phyloP scores from a whole-genome alignment of 192 early-diverging fungal genomes.

The Podila epicladia region DNA sequence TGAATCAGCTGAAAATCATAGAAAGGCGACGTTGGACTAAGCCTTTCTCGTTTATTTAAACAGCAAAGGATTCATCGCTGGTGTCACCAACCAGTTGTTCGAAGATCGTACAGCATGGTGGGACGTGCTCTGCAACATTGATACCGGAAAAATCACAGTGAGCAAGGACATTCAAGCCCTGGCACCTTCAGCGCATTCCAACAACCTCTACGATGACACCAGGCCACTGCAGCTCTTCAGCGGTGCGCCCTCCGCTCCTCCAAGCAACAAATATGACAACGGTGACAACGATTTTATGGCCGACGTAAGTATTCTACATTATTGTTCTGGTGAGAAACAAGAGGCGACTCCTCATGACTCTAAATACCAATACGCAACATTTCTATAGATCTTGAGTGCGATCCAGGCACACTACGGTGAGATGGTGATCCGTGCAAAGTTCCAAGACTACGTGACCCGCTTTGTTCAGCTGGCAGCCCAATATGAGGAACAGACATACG shows the following conservation, averaged over 20 bases:
- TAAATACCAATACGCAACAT: background rate
- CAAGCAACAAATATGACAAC: conserved; percentile 52
- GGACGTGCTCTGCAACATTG: conserved; percentile 97
- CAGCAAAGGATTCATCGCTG: conserved; percentile 92
- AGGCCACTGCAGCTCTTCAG: conserved; percentile 26
- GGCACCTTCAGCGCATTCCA: background rate
- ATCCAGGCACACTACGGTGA: conserved; percentile 90
- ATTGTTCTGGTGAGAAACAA: no score
- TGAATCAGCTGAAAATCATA: background rate
- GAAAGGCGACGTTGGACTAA: background rate
- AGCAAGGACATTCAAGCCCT: conserved; percentile 70
- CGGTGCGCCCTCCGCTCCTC: conserved; percentile 10
- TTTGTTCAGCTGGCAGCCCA: conserved; percentile 83
- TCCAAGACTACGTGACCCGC: conserved; percentile 87
- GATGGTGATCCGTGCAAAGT: conserved; percentile 84
- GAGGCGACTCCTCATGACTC: background rate
- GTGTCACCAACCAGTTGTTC: conserved; percentile 96
- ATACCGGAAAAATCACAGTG: conserved; percentile 93
- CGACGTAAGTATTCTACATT: conserved; percentile 49
- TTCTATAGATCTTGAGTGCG: conserved; percentile 70
- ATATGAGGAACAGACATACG: conserved; percentile 77
- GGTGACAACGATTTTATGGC: conserved; percentile 66
- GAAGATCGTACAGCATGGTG: conserved; percentile 94
- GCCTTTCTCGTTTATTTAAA: conserved; percentile 4
- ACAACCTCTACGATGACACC: conserved; percentile 26